Conservation (phyloP, 2,329 filamentous ascomycete species). For the Mollisiaceae sp. region DNA sequence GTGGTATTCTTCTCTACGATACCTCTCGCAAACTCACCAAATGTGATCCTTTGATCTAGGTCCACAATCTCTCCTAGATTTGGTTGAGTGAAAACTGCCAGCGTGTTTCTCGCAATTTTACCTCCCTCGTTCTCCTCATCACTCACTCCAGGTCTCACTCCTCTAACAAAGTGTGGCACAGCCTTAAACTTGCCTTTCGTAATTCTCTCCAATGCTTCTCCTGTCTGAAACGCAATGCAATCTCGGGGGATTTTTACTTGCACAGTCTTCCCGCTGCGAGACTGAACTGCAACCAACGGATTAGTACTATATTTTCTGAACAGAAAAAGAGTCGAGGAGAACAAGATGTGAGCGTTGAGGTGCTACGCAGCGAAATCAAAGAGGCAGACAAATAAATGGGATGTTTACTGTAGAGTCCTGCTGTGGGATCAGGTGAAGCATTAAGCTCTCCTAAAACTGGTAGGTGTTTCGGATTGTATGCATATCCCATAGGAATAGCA, state of each 20-base stretch:
- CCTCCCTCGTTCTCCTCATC: slow-evolving; percentile 48
- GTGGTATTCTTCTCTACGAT: slow-evolving; percentile 45
- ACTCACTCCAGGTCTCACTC: slow-evolving; percentile 61
- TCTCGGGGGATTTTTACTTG: slow-evolving; percentile 92
- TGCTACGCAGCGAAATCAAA: too few species aligned
- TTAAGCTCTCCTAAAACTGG: slow-evolving; percentile 71
- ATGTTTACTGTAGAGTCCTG: slow-evolving; percentile 76
- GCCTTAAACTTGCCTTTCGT: slow-evolving; percentile 91
- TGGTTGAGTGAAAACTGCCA: slow-evolving; percentile 97
- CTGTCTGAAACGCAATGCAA: slow-evolving; percentile 95
- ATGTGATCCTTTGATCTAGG: slow-evolving; percentile 67
- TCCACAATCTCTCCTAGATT: slow-evolving; percentile 84
- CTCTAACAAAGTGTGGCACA: slow-evolving; percentile 93
- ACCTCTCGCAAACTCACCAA: slow-evolving; percentile 72
- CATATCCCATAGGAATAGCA: slow-evolving; percentile 39
- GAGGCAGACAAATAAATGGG: too few species aligned
- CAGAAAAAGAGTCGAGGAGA: too few species aligned
- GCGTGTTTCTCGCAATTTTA: slow-evolving; percentile 78
- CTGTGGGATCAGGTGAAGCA: slow-evolving; percentile 78
- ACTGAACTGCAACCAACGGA: slow-evolving; percentile 58
- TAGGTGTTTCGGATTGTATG: slow-evolving; percentile 42
- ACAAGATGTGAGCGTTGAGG: too few species aligned
- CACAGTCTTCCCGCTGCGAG: slow-evolving; percentile 78
- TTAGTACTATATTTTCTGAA: too few species aligned
- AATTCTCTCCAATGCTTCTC: slow-evolving; percentile 88